Base-by-base conservation (phyloP, 2,329 filamentous ascomycete species). In the Alternaria incomplexa region DNA sequence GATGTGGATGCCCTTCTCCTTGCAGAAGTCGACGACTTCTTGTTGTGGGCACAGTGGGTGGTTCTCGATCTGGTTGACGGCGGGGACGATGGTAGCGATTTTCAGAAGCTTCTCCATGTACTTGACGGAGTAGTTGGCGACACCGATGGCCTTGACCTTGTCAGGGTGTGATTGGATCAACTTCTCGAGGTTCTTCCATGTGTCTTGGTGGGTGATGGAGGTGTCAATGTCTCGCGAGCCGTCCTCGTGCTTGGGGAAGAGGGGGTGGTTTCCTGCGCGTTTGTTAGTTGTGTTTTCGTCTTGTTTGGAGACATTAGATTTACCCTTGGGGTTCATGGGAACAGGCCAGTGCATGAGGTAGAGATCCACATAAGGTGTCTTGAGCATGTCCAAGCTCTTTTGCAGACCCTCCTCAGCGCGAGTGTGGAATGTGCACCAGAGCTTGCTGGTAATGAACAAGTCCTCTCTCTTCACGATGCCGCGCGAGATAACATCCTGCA, bases 331-430 rank as follows among this genome's bases (percentile, higher is more conserved):
- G 82, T 94, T 95, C 88, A 94, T 90, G 53, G 91, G 88, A 48
- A 93, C 83, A 6, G 92, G 91, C 92, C 92, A 96, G 82, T 97
- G 93, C 83, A 96, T 87, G 40, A 96, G 85, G 77, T 88, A 93
- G 61, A 96, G 83, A 77, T 96, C 93, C 6, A 96, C 86, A 77
- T 96, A 95, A 68, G 93, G 90, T 51, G 96, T 83, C 2, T 92
- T 91, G 36, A 96, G 83, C 63, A 86, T 85, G 81, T 90, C 87
- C 77, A 96, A 83, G 73, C 89, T 91, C 85, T 90, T 89, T 68
- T 93, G 88, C 36, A 96, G 85, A 36, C 86, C 89, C 72, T 90
- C 83, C 80, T 91, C 89, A 6, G 89, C 89, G 7, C 89, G 85
- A 28, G 87, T 88, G 79, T 91, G 90, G 83, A 91, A 94, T 54